Evolutionary conservation across 352 stramenopile species (phyloP).

Genomic region (Albugo candida): DNA sequence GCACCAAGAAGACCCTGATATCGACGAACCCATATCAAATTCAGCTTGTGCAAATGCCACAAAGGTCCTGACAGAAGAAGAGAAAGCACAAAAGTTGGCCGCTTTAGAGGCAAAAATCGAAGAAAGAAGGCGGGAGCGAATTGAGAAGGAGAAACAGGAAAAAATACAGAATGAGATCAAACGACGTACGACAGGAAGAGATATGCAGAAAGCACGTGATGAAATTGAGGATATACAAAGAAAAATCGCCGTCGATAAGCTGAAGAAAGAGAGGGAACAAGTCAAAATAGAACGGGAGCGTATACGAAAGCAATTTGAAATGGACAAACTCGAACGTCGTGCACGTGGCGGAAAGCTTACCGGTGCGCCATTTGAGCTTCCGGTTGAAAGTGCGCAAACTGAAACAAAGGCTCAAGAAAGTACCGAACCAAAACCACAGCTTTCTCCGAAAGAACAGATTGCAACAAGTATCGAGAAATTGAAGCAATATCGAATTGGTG

Average conservation of each 20-base stretch:
- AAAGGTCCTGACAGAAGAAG: conserved; percentile 55
- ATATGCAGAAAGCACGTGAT: conserved; percentile 51
- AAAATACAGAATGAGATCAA: conserved; percentile 50
- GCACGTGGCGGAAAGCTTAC: conserved; percentile 63
- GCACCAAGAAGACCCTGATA: conserved; percentile 76
- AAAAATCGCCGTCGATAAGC: conserved; percentile 53
- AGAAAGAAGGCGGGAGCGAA: conserved; percentile 48
- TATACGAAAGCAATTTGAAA: conserved; percentile 73
- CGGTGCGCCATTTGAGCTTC: conserved; percentile 38
- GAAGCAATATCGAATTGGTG: conserved; percentile 70
- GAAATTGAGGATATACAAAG: conserved; percentile 70
- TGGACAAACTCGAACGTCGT: conserved; percentile 81
- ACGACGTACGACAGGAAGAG: conserved; percentile 49
- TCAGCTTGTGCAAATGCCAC: conserved; percentile 20
- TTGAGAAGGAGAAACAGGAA: conserved; percentile 60
- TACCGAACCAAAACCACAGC: conserved; percentile 1
- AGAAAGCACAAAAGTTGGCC: conserved; percentile 75
- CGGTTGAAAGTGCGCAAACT: neutral
- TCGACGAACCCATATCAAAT: conserved; percentile 79
- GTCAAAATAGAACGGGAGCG: conserved; percentile 78
- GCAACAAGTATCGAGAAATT: conserved; percentile 55
- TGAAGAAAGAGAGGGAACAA: conserved; percentile 80
- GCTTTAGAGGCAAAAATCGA: conserved; percentile 68
- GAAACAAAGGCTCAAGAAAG: conserved; percentile 12
- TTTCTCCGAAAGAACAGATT: conserved; percentile 50